Evolutionary conservation across 2,329 filamentous ascomycete genomes (phyloP).

Genomic region (Colletotrichum lupini): DNA sequence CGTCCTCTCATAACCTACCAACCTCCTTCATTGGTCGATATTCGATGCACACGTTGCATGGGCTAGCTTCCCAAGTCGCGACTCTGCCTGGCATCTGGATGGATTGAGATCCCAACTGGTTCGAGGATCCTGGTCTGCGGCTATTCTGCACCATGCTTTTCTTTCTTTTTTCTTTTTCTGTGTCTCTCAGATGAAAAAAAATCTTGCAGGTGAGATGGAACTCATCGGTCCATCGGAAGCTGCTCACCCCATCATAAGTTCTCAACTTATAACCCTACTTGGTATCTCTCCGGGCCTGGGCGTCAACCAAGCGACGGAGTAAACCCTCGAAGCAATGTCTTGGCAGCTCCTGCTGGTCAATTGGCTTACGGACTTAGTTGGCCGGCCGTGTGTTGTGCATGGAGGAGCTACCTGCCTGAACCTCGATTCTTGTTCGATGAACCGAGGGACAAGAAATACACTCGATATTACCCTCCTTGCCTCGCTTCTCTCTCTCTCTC

Average conservation of each 20-base stretch:
- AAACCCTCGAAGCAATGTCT: background rate
- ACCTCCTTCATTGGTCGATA: constrained; percentile 3
- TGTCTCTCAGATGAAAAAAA: background rate
- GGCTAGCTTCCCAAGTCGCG: constrained; percentile 6
- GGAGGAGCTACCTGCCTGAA: background rate
- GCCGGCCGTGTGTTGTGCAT: constrained; percentile 3
- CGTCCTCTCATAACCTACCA: background rate
- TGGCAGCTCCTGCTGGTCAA: background rate
- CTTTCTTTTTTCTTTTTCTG: background rate
- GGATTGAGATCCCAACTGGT: background rate
- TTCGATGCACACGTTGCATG: constrained; percentile 10
- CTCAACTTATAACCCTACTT: constrained; percentile 1
- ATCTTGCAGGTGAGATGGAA: background rate
- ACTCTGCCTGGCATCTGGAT: background rate
- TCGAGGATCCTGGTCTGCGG: constrained; percentile 1
- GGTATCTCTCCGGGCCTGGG: constrained; percentile 5
- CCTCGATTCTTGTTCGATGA: background rate
- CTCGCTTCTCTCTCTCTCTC: background rate
- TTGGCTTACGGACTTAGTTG: constrained; percentile 27
- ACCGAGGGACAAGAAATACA: background rate
- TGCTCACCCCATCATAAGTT: background rate
- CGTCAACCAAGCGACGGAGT: background rate
- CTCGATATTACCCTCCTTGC: background rate
- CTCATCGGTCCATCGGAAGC: background rate
- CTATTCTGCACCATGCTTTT: constrained; percentile 13